phyloP scores from a whole-genome alignment of 371 early-diverging fungal genomes.

The Blakeslea trispora region DNA sequence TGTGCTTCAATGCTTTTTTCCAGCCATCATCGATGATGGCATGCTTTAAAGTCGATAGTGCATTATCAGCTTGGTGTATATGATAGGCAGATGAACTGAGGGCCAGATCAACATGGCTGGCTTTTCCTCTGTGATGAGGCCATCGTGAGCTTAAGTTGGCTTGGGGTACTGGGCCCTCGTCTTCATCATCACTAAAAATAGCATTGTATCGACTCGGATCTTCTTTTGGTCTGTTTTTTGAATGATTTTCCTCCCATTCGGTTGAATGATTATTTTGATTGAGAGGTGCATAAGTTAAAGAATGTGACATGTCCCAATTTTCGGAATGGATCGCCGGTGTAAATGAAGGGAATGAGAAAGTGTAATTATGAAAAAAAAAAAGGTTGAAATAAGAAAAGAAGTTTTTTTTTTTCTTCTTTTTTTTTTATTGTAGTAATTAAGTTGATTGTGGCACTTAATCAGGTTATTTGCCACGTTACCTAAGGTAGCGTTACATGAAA shows the following conservation, averaged over 20 bases:
- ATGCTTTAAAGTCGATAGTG: slow-evolving; percentile 40
- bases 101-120: slow-evolving; percentile 37
- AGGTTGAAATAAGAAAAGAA: not conserved
- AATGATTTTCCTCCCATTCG: slow-evolving; percentile 29
- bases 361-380: not conserved
- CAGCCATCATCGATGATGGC: slow-evolving; percentile 53
- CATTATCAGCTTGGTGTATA: slow-evolving; percentile 49
- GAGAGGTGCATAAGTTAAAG: slow-evolving; percentile 6
- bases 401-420: not conserved
- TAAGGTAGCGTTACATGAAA: not conserved
- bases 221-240: slow-evolving; percentile 4
- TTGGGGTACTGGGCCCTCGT: slow-evolving; percentile 20
- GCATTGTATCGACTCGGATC: slow-evolving; percentile 23
- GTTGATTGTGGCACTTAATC: not conserved
- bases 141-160: slow-evolving; percentile 5
- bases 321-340: not conserved
- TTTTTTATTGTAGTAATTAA: not conserved
- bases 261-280: slow-evolving; percentile 20
- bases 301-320: slow-evolving; percentile 8
- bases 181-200: slow-evolving; percentile 52
- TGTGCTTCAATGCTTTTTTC: slow-evolving; percentile 70
- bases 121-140: slow-evolving; percentile 5
- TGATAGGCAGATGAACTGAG: slow-evolving; percentile 42
- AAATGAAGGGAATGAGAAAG: slow-evolving; percentile 6
- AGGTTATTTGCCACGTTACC: slow-evolving; percentile 8